Base-by-base conservation (phyloP, 2,329 filamentous ascomycete genomes). In the Aspergillus japonicus region DNA sequence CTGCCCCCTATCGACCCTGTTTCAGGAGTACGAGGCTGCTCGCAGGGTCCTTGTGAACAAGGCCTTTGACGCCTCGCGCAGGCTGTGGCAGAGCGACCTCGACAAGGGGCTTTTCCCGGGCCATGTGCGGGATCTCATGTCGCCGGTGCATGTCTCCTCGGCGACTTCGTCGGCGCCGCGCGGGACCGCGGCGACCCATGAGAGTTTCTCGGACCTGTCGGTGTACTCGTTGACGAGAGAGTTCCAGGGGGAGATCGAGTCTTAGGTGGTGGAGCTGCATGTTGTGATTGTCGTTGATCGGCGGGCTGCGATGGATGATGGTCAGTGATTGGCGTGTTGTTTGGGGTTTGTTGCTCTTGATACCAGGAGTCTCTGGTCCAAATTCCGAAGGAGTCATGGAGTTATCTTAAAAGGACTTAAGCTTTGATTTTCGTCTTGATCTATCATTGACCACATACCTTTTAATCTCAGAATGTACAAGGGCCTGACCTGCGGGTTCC, bases 1-100 rank as follows among this genome's bases (percentile, higher is more conserved):
- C 39, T 19, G 39, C 8, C 63, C 71, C 10, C 60, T 73, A 14
- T 23, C 48, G 8, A 58, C 66, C 3, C 58, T 69, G 1, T 76
- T 77, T 51, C 42, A 64, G 7, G 59, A 64, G 26, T 77, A 75
- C 55, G 74, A 76, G 54, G 50, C 61, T 5, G 35, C 73, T 12
- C 70, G 75, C n/a, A 66, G 75, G 42, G 62, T 63, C 12, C 62
- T 69, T n/a, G 70, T 78, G 60, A 67, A 73, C 49, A 66, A 72
- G 24, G 75, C 75, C n/a, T 76, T 75, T 50, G 69, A 71, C 29
- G 61, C 62, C 44, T 56, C 60, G n/a, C 53, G 56, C 6, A 50
- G 61, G 19, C 48, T 63, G 53, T 63, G 61, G 61, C 29, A 24
- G 12, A 63, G 52, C 6, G 59, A 63, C 44, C 59, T 60, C 24